These are phyloP conservation scores for Aspergillus viridinutans DNA, from an alignment of 2,329 filamentous ascomycete species.

Conservation along the genomic window DNA sequence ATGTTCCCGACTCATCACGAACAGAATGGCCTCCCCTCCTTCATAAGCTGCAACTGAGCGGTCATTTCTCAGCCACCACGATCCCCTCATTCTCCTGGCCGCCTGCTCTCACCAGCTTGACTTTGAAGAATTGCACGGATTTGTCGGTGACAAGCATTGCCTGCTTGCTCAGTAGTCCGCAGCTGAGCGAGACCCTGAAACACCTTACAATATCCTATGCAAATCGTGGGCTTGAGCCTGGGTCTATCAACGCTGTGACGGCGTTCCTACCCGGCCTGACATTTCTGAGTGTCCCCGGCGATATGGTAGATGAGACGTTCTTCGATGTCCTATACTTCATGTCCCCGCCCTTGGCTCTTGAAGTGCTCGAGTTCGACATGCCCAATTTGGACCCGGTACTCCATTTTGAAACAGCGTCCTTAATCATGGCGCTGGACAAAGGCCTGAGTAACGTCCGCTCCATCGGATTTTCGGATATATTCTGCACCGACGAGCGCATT, in stretches of 20 bases:
- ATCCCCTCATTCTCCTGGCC: conserved; percentile 28
- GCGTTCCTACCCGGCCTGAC: conserved; percentile 22
- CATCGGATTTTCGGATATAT: conserved; percentile 26
- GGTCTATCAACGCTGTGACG: conserved; percentile 23
- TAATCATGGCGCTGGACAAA: conserved; percentile 19
- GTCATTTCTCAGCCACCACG: conserved; percentile 13
- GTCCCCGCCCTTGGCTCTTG: conserved; percentile 17
- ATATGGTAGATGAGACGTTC: conserved; percentile 23
- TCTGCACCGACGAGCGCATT: conserved; percentile 15
- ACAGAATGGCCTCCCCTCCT: conserved; percentile 25
- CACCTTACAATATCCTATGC: conserved; percentile 22
- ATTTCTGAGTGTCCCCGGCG: conserved; percentile 30
- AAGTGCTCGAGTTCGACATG: conserved; percentile 26
- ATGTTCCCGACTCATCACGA: conserved; percentile 6
- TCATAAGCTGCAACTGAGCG: conserved; percentile 22
- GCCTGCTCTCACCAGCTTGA: conserved; percentile 20
- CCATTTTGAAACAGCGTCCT: conserved; percentile 17
- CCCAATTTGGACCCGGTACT: conserved; percentile 14
- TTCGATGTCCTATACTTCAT: conserved; percentile 21
- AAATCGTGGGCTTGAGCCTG: conserved; percentile 22
- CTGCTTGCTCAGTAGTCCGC: conserved; percentile 21
- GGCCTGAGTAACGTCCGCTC: conserved; percentile 23
- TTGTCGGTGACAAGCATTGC: conserved; percentile 21
- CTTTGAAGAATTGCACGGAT: conserved; percentile 21
- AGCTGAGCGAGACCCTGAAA: conserved; percentile 17